Conservation (phyloP, 257 asterid genomes). For the Solanum etuberosum region DNA sequence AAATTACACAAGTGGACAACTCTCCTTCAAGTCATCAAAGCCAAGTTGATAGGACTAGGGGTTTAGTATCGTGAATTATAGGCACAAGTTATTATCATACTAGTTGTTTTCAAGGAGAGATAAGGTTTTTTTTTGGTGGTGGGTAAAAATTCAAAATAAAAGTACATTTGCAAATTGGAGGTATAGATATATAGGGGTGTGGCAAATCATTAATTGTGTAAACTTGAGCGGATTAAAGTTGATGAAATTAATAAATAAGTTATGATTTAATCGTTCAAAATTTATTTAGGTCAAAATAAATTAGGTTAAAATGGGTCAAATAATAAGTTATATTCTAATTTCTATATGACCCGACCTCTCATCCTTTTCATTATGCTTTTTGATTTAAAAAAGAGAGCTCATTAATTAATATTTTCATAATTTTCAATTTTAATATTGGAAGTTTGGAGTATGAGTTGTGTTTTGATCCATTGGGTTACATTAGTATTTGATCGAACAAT, state of each 20-base stretch:
- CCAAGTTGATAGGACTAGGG: constrained; percentile 31
- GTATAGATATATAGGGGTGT: constrained; percentile 20
- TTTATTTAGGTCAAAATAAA: neutral
- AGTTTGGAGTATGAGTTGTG: neutral
- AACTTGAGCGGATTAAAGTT: neutral
- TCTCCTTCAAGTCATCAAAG: constrained; percentile 14
- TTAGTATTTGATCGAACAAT: neutral
- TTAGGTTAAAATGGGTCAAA: neutral
- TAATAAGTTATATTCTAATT: neutral
- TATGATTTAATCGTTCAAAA: neutral
- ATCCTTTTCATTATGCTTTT: too few species aligned
- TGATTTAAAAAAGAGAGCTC: too few species aligned
- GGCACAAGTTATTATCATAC: constrained; percentile 17
- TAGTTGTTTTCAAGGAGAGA: neutral
- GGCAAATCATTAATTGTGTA: neutral
- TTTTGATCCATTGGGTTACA: neutral
- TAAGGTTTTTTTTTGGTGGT: constrained; percentile 2
- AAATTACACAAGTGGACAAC: constrained; percentile 36
- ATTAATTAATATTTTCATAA: too few species aligned
- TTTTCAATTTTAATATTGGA: neutral
- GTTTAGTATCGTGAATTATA: constrained; percentile 22
- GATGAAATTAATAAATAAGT: neutral
- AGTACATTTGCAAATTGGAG: constrained; percentile 7
- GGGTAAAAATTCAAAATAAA: constrained; percentile 5
- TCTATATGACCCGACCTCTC: too few species aligned